Evolutionary conservation across 2,329 filamentous ascomycete species (phyloP).

Genomic region (Thielaviopsis punctulata): DNA sequence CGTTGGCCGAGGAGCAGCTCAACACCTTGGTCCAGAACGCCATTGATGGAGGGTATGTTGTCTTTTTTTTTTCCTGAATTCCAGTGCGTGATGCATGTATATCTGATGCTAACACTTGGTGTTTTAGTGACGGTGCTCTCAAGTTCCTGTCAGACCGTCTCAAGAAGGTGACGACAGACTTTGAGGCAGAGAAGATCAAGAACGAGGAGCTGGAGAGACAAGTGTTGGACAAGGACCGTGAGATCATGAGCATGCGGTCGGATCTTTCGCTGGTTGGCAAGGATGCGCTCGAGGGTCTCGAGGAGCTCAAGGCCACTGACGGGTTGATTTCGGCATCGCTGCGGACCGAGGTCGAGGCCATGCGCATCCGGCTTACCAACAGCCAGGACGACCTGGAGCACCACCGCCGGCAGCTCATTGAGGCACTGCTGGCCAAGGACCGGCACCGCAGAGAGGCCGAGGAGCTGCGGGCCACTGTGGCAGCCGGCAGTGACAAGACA

Average conservation of each 20-base stretch:
- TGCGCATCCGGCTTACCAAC: conserved; percentile 33
- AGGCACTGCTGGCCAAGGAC: conserved; percentile 42
- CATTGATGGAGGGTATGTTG: conserved; percentile 39
- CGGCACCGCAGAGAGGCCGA: conserved; percentile 38
- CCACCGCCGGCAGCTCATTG: conserved; percentile 41
- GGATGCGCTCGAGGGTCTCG: conserved; percentile 35
- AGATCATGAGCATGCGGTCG: conserved; percentile 33
- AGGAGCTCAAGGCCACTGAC: conserved; percentile 42
- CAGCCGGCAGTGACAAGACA: conserved; percentile 20
- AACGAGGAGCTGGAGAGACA: conserved; percentile 29
- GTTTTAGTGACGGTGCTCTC: conserved; percentile 15
- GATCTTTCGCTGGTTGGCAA: conserved; percentile 38
- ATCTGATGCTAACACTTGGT: background rate
- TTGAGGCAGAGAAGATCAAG: conserved; percentile 27
- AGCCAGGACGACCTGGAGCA: conserved; percentile 35
- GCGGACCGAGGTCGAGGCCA: conserved; percentile 37
- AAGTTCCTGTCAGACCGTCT: conserved; percentile 23
- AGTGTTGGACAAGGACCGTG: conserved; percentile 36
- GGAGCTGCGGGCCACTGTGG: conserved; percentile 21
- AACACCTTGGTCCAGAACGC: conserved; percentile 34
- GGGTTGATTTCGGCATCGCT: conserved; percentile 41
- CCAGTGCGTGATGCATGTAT: background rate
- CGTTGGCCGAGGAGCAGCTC: conserved; percentile 39
- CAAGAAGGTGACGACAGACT: conserved; percentile 27
- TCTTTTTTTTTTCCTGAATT: conserved; percentile 5